Percentiles rank a stretch among this genome's conserved stretches.
phyloP scores from a whole-genome alignment of 2,329 filamentous ascomycete genomes.

The Cladophialophora exuberans region DNA sequence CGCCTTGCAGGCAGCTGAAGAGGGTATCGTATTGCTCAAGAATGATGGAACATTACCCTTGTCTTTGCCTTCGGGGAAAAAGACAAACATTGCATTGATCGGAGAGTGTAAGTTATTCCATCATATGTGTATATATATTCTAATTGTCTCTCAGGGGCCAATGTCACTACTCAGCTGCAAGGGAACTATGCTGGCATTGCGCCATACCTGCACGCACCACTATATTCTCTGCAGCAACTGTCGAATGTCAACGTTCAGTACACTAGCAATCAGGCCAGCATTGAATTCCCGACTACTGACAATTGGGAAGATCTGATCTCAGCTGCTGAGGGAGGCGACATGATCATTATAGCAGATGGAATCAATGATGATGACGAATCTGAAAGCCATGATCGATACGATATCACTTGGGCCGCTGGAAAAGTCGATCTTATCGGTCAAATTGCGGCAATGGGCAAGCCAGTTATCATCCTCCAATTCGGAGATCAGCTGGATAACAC shows the following conservation, averaged over 20 bases:
- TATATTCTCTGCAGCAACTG: conserved; percentile 53
- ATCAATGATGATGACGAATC: conserved; percentile 48
- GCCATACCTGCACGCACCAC: conserved; percentile 59
- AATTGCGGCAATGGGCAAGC: conserved; percentile 43
- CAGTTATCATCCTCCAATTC: conserved; percentile 47
- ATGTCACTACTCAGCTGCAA: conserved; percentile 60
- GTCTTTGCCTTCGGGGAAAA: conserved; percentile 38
- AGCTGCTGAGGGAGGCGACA: conserved; percentile 42
- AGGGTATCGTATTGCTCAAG: conserved; percentile 56
- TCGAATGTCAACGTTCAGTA: conserved; percentile 52
- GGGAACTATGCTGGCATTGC: conserved; percentile 63
- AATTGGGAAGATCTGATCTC: conserved; percentile 40
- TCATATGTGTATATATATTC: too few species aligned
- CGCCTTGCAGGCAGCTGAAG: conserved; percentile 56
- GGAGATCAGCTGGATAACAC: conserved; percentile 50
- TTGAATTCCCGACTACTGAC: conserved; percentile 36
- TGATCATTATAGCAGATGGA: conserved; percentile 46
- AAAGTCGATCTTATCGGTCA: conserved; percentile 46
- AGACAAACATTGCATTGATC: conserved; percentile 56
- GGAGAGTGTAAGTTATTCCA: too few species aligned
- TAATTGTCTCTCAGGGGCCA: too few species aligned
- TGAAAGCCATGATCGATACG: conserved; percentile 45
- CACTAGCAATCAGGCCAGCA: conserved; percentile 38
- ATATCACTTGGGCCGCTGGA: conserved; percentile 48
- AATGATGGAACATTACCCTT: conserved; percentile 56